Conservation (phyloP, 768 basidiomycete species). For the Suillus weaverae region DNA sequence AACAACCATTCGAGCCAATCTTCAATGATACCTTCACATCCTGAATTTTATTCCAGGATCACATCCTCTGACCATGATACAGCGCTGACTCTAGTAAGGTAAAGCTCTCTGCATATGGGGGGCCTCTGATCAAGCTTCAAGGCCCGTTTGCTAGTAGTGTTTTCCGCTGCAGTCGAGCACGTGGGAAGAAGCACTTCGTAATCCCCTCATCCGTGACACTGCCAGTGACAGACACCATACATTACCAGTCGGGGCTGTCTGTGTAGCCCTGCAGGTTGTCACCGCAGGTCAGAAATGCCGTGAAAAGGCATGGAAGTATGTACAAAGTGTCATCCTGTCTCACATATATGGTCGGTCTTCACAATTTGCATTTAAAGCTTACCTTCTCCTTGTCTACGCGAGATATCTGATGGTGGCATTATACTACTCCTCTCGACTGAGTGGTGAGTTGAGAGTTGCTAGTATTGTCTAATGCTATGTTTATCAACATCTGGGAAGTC, state of each 20-base stretch:
- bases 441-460: not conserved
- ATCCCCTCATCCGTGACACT: too few species aligned
- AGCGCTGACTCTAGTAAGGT: not conserved
- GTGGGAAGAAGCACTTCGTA: too few species aligned
- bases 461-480: not conserved
- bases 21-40: not conserved
- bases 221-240: not conserved
- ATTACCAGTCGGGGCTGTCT: not conserved
- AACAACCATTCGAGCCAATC: not conserved
- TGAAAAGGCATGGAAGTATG: too few species aligned
- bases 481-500: slow-evolving; percentile 12
- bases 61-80: not conserved
- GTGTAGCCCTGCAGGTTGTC: not conserved
- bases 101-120: not conserved
- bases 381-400: not conserved
- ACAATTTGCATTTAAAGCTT: not conserved
- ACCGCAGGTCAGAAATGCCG: not conserved
- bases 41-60: not conserved
- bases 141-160: too few species aligned
- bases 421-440: not conserved
- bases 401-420: not conserved
- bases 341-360: not conserved
- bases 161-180: too few species aligned
- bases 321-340: not conserved
- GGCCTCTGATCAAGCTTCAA: too few species aligned